Base-by-base conservation (phyloP, 257 asterid species). In the Mitragyna speciosa region DNA sequence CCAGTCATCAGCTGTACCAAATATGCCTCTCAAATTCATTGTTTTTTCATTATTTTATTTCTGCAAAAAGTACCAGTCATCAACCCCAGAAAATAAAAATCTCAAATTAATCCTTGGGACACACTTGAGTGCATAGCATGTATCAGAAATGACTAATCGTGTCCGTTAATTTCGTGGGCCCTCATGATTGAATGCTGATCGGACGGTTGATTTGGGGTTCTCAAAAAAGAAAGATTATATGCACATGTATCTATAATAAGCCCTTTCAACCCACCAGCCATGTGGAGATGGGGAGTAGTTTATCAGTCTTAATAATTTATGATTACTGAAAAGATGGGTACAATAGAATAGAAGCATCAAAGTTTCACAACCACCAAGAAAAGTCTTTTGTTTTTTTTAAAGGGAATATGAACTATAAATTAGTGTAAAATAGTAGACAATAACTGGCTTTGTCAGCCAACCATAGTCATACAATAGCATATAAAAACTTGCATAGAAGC, bases 301-400 rank as follows among this genome's bases (percentile, higher is more conserved):
- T 77, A 73, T 80, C 43, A 68, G 36, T 72, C 70, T 52, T 70
- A 72, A 64, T 80, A 63, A 73, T 49, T 80, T 59, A 24, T 69
- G 61, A 69, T 81, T 81, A 73, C 49, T 58, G 66, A 63, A 48
- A 71, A 56, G 73, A 70, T 48, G 49, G 39, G 83, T 70, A 45
- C 71, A 79, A 78, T 59, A 85, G 88, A 89, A 86, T 86, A 86
- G 89, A 86, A 86, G 88, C 85, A 89, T 86, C 88, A 81, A 59
- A 76, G 84, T 78, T 76, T 85, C 89, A 82, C 90, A 85, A 61
- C 64, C 78, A 83, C 85, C 88, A 26, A 84, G 65, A 80, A 84
- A 30, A 81, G 73, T 20, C 22, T 22, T 48, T 67, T 49, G 17
- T 24, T 41, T 65, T 76, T 74, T 19, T 68, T 54, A 22, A 73